These are phyloP conservation scores for Evernia prunastri DNA, from an alignment of 495 filamentous ascomycete genomes.

Conservation along the genomic window DNA sequence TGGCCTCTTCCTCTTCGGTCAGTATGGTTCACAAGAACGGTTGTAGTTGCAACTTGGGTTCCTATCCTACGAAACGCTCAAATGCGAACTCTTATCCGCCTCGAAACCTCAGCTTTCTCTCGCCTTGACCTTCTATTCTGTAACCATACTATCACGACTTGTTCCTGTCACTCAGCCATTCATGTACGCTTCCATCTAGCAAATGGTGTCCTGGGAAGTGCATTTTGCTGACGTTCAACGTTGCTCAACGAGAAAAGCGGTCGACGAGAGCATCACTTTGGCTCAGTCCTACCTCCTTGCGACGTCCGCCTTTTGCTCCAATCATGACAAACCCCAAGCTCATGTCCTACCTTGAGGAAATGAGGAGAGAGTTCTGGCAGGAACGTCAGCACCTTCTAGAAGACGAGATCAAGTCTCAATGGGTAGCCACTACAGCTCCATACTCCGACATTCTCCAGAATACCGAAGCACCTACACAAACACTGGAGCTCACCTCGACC, in stretches of 20 bases:
- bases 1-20: slow-evolving; percentile 4
- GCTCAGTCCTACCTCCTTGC: neutral
- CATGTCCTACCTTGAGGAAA: neutral
- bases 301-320: neutral
- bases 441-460: neutral
- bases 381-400: neutral
- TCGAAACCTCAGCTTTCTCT: slow-evolving; percentile 8
- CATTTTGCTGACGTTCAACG: neutral
- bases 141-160: neutral
- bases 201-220: neutral
- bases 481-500: neutral
- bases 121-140: neutral
- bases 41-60: slow-evolving; percentile 6
- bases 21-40: neutral
- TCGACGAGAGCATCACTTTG: neutral
- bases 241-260: neutral
- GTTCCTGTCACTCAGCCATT: neutral
- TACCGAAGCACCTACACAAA: neutral
- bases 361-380: neutral
- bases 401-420: slow-evolving; percentile 3
- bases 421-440: neutral
- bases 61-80: slow-evolving; percentile 2
- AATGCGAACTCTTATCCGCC: slow-evolving; percentile 2
- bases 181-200: slow-evolving; percentile 9
- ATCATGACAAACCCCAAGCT: neutral